phyloP scores from a whole-genome alignment of 2,329 filamentous ascomycete species.

The Neurospora crassa region DNA sequence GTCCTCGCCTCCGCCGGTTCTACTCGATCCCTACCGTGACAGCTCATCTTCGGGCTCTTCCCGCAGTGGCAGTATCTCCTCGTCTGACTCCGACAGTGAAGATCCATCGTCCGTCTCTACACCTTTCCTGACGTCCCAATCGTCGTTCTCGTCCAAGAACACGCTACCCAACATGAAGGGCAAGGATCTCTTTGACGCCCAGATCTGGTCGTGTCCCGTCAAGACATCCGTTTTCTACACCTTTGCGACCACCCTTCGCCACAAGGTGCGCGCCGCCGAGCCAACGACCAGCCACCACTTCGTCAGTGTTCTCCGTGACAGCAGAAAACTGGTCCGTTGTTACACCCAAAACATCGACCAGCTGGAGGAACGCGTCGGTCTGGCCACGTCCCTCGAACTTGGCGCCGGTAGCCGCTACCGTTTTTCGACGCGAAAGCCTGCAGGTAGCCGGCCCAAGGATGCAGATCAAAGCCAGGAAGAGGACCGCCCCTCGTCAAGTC shows the following conservation, averaged over 20 bases:
- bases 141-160: conserved; percentile 19
- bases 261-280: conserved; percentile 52
- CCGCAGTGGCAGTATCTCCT: conserved; percentile 24
- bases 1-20: conserved; percentile 43
- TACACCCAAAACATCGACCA: conserved; percentile 72
- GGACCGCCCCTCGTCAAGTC: background rate
- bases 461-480: conserved; percentile 3
- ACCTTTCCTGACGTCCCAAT: conserved; percentile 22
- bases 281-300: conserved; percentile 61
- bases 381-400: conserved; percentile 51
- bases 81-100: conserved; percentile 34
- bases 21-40: conserved; percentile 41
- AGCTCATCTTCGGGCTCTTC: conserved; percentile 7
- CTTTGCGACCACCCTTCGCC: conserved; percentile 58
- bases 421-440: conserved; percentile 32
- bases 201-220: conserved; percentile 58
- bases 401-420: conserved; percentile 53
- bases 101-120: conserved; percentile 33
- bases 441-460: background rate
- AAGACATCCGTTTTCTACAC: conserved; percentile 64
- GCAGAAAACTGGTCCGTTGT: conserved; percentile 58
- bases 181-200: conserved; percentile 60
- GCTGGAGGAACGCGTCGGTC: conserved; percentile 60
- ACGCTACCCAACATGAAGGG: conserved; percentile 56
- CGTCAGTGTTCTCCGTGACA: conserved; percentile 56